Base-by-base conservation (phyloP, 768 basidiomycete species). In the Tulasnella sp. region DNA sequence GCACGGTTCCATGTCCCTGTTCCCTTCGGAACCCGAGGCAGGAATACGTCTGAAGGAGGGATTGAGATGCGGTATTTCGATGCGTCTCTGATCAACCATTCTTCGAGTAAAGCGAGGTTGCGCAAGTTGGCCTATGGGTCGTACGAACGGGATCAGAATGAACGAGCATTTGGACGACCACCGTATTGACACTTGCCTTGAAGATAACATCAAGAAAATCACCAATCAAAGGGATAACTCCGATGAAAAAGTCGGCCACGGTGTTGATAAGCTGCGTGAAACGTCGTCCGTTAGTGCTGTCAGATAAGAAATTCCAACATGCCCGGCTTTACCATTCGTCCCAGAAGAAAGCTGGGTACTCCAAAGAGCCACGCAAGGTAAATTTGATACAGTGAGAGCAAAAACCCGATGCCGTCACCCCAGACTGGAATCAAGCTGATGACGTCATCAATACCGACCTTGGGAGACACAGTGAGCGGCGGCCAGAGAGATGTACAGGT, bases 381-480 rank as follows among this genome's bases (percentile, higher is more conserved):
- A 67, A 75, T 39, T 41, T 73, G 72, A 62, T 75, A 75, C 16
- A 75, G 35, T 16, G 72, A 64, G 22, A 75, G 67, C 11, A 75
- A 8, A 7, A 73, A 68, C 16, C 72, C 72, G 14, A 69, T 35
- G n/a, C 65, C 26, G 37, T 75, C 74, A 40, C 74, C 74, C 39
- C 63, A 75, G 26, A 75, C 62, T 6, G 74, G 74, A 44, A 75
- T 47, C 16, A 63, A 37, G 29, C 47, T 59, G 22, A 75, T 67
- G 37, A 75, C 34, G 59, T 73, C 74, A 65, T 74, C 74, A 12
- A 74, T 39, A 12, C 74, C 74, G 42, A 74, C n/a, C 72, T 73
- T n/a, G 14, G 22, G 35, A 32, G 19, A n/a, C 19, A 34, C 14
- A 35, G 26, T 72, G 17, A 68, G 52, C 17, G 1, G 5, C 37